Evolutionary conservation across 441 rosid species (phyloP).

Genomic region (Dalechampia spathulata): DNA sequence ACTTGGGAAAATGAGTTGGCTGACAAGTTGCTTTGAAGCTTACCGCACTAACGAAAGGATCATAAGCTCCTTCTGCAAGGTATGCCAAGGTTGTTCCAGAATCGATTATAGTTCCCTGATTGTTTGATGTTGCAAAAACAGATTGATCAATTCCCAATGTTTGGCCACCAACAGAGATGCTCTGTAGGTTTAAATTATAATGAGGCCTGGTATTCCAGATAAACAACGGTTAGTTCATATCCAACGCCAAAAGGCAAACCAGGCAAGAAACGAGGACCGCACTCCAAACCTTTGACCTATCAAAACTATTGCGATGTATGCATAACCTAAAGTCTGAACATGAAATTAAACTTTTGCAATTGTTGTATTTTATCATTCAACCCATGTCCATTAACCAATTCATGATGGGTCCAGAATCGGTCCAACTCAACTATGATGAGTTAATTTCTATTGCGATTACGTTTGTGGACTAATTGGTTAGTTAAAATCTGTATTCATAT

Average conservation of each 20-base stretch:
- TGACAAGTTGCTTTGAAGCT: constrained; percentile 22
- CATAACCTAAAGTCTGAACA: too few species aligned
- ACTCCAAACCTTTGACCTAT: too few species aligned
- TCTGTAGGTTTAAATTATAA: constrained; percentile 82
- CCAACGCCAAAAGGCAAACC: not conserved
- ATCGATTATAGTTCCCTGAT: constrained; percentile 84
- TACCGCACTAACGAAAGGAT: constrained; percentile 68
- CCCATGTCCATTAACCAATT: too few species aligned
- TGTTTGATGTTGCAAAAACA: constrained; percentile 62
- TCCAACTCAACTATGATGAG: too few species aligned
- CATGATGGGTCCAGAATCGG: too few species aligned
- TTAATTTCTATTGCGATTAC: too few species aligned
- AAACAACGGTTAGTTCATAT: constrained; percentile 26
- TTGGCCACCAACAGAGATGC: constrained; percentile 77
- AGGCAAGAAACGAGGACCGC: too few species aligned
- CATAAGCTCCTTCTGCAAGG: constrained; percentile 74
- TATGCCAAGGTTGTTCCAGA: constrained; percentile 96
- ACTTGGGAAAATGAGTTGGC: not conserved
- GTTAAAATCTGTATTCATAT: too few species aligned
- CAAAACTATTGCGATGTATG: too few species aligned
- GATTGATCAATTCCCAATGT: constrained; percentile 53
- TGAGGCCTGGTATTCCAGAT: constrained; percentile 64
- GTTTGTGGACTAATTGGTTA: too few species aligned
- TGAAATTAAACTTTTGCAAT: too few species aligned
- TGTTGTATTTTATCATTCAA: too few species aligned